phyloP scores from a whole-genome alignment of 1,284 basidiomycete species.

The Gymnopus androsaceus region DNA sequence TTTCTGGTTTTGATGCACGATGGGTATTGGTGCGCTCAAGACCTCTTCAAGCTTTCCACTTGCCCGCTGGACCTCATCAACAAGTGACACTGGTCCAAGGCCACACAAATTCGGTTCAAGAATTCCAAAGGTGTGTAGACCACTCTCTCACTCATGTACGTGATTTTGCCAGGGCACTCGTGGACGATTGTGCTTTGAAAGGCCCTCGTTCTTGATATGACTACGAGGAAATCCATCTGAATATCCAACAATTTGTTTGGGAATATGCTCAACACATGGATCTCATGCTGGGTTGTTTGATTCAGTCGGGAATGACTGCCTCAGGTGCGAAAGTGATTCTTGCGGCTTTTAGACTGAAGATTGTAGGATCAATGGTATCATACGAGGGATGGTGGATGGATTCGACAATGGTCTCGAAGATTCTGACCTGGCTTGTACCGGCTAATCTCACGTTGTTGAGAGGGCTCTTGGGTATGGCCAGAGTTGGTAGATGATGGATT shows the following conservation, averaged over 20 bases:
- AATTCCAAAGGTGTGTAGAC: conserved; percentile 25
- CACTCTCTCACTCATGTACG: conserved; percentile 24
- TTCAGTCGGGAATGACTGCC: conserved; percentile 33
- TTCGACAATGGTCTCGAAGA: conserved; percentile 27
- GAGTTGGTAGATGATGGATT: conserved; percentile 35
- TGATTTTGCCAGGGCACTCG: conserved; percentile 20
- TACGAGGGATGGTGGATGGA: conserved; percentile 31
- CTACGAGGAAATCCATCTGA: conserved; percentile 11
- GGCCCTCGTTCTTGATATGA: conserved; percentile 28
- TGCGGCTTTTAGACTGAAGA: conserved; percentile 24
- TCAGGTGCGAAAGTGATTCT: conserved; percentile 30
- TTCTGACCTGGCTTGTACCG: conserved; percentile 33
- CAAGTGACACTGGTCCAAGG: conserved; percentile 11
- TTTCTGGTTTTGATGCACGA: too few species aligned
- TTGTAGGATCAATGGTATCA: conserved; percentile 32
- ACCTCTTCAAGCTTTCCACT: conserved; percentile 5
- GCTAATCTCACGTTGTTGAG: conserved; percentile 30
- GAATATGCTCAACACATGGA: conserved; percentile 25
- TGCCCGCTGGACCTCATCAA: background rate
- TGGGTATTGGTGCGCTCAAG: background rate
- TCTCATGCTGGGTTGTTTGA: conserved; percentile 22
- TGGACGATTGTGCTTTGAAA: conserved; percentile 32
- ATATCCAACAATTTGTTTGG: conserved; percentile 27
- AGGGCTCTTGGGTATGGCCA: conserved; percentile 34
- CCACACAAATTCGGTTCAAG: conserved; percentile 22